These are phyloP conservation scores for Starmera quercuum DNA, from an alignment of 805 yeast genomes.

Conservation along the genomic window DNA sequence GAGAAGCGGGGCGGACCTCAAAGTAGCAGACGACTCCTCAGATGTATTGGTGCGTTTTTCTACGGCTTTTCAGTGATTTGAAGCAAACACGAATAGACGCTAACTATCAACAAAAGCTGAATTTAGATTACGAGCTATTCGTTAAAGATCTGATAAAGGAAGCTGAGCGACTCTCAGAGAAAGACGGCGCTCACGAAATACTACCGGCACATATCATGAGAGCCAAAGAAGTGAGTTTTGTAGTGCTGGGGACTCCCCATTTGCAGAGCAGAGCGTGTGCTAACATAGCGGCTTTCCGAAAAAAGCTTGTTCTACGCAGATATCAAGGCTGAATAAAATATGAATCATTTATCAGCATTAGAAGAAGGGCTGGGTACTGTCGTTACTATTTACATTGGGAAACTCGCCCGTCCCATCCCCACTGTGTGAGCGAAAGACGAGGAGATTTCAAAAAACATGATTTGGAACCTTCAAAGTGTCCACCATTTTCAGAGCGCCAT, in stretches of 20 bases:
- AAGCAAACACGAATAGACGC: neutral
- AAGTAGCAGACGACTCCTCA: constrained; percentile 29
- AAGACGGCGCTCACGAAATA: constrained; percentile 35
- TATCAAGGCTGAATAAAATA: too few species aligned
- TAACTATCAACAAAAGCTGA: constrained; percentile 24
- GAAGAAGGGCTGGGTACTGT: constrained; percentile 10
- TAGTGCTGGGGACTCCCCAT: too few species aligned
- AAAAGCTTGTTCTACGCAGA: too few species aligned
- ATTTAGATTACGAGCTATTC: constrained; percentile 41
- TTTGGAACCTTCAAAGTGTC: constrained; percentile 25
- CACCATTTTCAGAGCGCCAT: constrained; percentile 63
- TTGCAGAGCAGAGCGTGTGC: too few species aligned
- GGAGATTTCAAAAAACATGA: constrained; percentile 21
- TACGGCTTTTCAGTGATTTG: too few species aligned
- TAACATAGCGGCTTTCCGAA: too few species aligned
- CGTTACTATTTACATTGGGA: constrained; percentile 5
- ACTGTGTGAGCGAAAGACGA: too few species aligned
- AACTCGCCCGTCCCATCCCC: too few species aligned
- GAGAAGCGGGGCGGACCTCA: constrained; percentile 14
- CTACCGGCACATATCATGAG: constrained; percentile 32
- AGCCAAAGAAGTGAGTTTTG: constrained; percentile 21
- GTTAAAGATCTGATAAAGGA: constrained; percentile 28
- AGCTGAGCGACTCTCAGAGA: constrained; percentile 30
- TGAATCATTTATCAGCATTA: too few species aligned
- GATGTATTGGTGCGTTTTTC: constrained; percentile 35